These are phyloP conservation scores for Punica granatum DNA, from an alignment of 345 rosid genomes.

Conservation along the genomic window DNA sequence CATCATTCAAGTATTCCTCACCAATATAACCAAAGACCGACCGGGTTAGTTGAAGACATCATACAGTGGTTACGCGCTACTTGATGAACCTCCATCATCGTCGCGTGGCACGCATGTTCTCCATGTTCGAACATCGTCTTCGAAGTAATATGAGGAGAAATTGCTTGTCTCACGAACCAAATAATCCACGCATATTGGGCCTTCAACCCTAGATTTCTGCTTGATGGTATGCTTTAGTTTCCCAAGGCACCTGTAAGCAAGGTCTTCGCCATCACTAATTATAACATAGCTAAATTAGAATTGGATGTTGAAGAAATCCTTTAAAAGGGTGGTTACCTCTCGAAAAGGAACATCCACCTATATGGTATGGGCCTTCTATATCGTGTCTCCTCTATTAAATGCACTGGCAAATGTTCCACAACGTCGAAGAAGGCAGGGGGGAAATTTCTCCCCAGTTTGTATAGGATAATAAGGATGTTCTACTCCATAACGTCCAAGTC, in stretches of 20 bases:
- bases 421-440: neutral
- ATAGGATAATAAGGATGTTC: neutral
- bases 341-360: slow-evolving; percentile 15
- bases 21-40: too few species aligned
- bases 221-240: neutral
- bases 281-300: neutral
- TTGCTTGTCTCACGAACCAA: neutral
- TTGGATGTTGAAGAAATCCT: neutral
- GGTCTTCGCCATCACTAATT: too few species aligned
- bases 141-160: neutral
- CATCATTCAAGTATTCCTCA: too few species aligned
- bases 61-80: too few species aligned
- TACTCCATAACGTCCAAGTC: neutral
- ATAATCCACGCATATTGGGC: neutral
- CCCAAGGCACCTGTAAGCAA: neutral
- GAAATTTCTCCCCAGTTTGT: neutral
- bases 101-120: neutral
- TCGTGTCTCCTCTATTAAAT: neutral
- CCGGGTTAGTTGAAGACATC: too few species aligned
- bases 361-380: neutral
- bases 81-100: neutral
- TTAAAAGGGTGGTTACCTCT: too few species aligned
- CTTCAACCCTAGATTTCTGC: neutral
- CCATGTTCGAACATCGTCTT: neutral
- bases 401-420: neutral